phyloP scores from a whole-genome alignment of 345 rosid species.

The Moringa oleifera region DNA sequence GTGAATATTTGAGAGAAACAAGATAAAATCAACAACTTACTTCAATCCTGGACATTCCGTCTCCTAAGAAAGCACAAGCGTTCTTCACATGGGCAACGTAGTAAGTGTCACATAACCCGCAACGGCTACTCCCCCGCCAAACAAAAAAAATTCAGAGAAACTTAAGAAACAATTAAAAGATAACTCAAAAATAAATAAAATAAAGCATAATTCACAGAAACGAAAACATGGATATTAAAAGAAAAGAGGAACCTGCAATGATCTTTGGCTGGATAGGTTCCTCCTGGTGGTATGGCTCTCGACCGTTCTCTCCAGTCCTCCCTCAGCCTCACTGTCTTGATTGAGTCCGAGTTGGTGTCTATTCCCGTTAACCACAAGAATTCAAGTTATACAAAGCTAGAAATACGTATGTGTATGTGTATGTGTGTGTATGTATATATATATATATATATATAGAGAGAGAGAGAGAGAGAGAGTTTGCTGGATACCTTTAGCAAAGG shows the following conservation, averaged over 20 bases:
- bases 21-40: slow-evolving; percentile 28
- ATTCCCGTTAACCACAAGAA: slow-evolving; percentile 3
- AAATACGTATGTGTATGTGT: too few relatives aligned
- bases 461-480: neutral
- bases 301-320: slow-evolving; percentile 88
- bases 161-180: neutral
- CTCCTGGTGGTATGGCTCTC: slow-evolving; percentile 80
- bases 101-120: slow-evolving; percentile 91
- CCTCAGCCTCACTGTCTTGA: slow-evolving; percentile 54
- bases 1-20: neutral
- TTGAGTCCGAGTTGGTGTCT: slow-evolving; percentile 32
- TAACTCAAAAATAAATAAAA: neutral
- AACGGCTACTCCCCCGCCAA: slow-evolving; percentile 37
- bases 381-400: neutral
- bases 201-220: neutral
- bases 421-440: neutral
- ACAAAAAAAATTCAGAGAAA: slow-evolving; percentile 1
- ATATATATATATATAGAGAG: too few relatives aligned
- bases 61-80: slow-evolving; percentile 94
- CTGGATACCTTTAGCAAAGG: slow-evolving; percentile 40
- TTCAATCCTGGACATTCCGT: slow-evolving; percentile 93
- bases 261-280: slow-evolving; percentile 92
- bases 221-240: neutral
- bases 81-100: slow-evolving; percentile 91
- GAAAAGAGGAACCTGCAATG: slow-evolving; percentile 68